Evolutionary conservation across 2,329 filamentous ascomycete genomes (phyloP), one percentile per base, ranked within the genome.

Genomic region (Thelonectria olida): DNA sequence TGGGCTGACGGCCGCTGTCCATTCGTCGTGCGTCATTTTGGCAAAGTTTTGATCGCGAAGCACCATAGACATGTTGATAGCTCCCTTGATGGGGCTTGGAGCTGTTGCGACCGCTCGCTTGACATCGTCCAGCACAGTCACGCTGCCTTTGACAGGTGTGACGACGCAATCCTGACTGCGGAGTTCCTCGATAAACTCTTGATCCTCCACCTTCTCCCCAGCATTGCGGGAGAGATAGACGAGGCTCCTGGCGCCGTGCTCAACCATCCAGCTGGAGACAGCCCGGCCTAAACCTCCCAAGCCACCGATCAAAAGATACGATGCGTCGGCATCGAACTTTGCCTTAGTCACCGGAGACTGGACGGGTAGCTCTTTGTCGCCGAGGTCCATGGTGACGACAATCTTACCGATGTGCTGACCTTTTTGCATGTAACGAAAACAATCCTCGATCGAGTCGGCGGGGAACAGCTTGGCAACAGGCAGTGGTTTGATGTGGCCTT

Each of bases 351-450:
- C n/a, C n/a, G n/a, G n/a, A n/a, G n/a, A n/a, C n/a, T n/a, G n/a
- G n/a, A n/a, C n/a, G n/a, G n/a, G n/a, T n/a, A n/a, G n/a, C n/a
- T n/a, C n/a, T n/a, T n/a, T n/a, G n/a, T n/a, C n/a, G n/a, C n/a
- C n/a, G n/a, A n/a, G n/a, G n/a, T n/a, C n/a, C n/a, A 73, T 62
- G 28, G 57, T 65, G 13, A 80, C 49, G 13, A 83, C 74, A 13
- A 83, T 77, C 51, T 70, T 70, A 28, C 81, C 81, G 34, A 82
- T 78, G 61, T 83, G 80, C 25, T 67, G 68, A 1, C 79, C 80
- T 2, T 69, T 71, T 54, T 82, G 79, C 76, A 84, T 77, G 42
- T 77, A 73, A 0, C 79, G 69, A 62, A 84, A 81, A 0, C 80
- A 80, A 10, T 79, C 73, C 9, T 72, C 63, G 1, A 80, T 66